Evolutionary conservation across 2,329 filamentous ascomycete genomes (phyloP).

Genomic region (Chalara sp.): DNA sequence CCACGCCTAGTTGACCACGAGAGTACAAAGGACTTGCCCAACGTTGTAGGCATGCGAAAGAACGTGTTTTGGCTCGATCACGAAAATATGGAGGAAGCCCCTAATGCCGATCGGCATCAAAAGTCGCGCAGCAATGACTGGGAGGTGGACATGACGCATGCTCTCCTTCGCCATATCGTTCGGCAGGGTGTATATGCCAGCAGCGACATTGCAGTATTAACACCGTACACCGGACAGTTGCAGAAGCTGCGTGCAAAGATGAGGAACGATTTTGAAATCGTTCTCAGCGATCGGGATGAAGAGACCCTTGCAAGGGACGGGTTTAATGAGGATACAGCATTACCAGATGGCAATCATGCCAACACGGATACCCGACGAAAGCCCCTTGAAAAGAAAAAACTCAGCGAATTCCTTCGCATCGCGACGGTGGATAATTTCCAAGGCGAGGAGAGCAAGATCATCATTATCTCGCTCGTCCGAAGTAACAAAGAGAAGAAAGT

Average conservation of each 20-base stretch:
- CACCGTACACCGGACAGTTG: slow-evolving; percentile 55
- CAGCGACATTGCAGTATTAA: slow-evolving; percentile 63
- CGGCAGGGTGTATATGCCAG: slow-evolving; percentile 53
- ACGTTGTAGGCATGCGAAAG: slow-evolving; percentile 20
- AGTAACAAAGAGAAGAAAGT: slow-evolving; percentile 53
- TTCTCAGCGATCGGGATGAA: slow-evolving; percentile 26
- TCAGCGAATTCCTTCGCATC: slow-evolving; percentile 23
- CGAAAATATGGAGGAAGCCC: slow-evolving; percentile 13
- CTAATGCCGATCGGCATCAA: slow-evolving; percentile 2
- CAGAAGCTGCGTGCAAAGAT: slow-evolving; percentile 24
- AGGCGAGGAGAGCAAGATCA: slow-evolving; percentile 58
- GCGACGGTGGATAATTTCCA: slow-evolving; percentile 73
- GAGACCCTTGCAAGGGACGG: slow-evolving; percentile 16
- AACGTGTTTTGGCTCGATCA: slow-evolving; percentile 23
- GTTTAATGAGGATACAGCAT: slow-evolving; percentile 4
- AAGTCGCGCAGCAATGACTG: slow-evolving; percentile 38
- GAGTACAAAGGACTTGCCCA: slow-evolving; percentile 9
- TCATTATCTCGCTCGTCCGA: slow-evolving; percentile 64
- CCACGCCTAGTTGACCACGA: slow-evolving; percentile 17
- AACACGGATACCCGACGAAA: background rate
- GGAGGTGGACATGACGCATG: slow-evolving; percentile 57
- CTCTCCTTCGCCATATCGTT: slow-evolving; percentile 58
- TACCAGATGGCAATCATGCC: slow-evolving; percentile 1
- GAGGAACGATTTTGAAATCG: slow-evolving; percentile 22
- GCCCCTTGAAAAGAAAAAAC: slow-evolving; percentile 15